A percentile compares a stretch with the other conserved stretches of the same genome.
Evolutionary conservation across 1,139 yeast genomes (phyloP).

Genomic region (Blastobotrys illinoisensis): DNA sequence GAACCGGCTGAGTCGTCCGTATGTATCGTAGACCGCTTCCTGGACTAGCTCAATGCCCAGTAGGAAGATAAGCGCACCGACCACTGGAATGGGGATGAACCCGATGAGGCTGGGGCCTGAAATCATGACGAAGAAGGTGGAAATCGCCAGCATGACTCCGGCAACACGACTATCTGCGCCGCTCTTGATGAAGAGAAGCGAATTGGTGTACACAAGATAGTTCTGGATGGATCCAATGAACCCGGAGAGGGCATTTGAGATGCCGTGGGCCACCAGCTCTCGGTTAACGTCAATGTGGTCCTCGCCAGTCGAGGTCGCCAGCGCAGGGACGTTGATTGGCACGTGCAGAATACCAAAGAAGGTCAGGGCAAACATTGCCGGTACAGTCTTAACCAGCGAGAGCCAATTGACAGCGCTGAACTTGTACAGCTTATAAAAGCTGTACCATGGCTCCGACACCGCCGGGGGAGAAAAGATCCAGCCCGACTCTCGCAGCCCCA

Average conservation of each 20-base stretch:
- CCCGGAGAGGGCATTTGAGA: constrained; percentile 86
- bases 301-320: constrained; percentile 85
- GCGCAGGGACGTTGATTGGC: constrained; percentile 94
- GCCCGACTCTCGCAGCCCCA: constrained; percentile 60
- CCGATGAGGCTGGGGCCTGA: constrained; percentile 93
- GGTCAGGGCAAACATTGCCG: constrained; percentile 92
- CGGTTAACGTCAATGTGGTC: constrained; percentile 79
- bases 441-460: constrained; percentile 79
- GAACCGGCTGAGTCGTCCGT: constrained; percentile 64
- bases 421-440: constrained; percentile 68
- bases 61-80: constrained; percentile 83
- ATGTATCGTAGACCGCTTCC: constrained; percentile 82
- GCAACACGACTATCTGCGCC: constrained; percentile 90
- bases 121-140: constrained; percentile 74
- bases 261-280: constrained; percentile 91
- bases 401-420: constrained; percentile 69
- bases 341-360: constrained; percentile 94
- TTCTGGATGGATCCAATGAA: constrained; percentile 83
- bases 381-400: constrained; percentile 62
- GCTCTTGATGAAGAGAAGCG: constrained; percentile 83
- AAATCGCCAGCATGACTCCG: constrained; percentile 77
- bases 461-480: constrained; percentile 75
- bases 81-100: constrained; percentile 89
- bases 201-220: constrained; percentile 89
- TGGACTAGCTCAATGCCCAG: constrained; percentile 84